Percentiles rank a stretch among this genome's conserved stretches.
These are phyloP conservation scores for Thalassiosira tumida DNA, from an alignment of 352 stramenopile species.

Conservation along the genomic window DNA sequence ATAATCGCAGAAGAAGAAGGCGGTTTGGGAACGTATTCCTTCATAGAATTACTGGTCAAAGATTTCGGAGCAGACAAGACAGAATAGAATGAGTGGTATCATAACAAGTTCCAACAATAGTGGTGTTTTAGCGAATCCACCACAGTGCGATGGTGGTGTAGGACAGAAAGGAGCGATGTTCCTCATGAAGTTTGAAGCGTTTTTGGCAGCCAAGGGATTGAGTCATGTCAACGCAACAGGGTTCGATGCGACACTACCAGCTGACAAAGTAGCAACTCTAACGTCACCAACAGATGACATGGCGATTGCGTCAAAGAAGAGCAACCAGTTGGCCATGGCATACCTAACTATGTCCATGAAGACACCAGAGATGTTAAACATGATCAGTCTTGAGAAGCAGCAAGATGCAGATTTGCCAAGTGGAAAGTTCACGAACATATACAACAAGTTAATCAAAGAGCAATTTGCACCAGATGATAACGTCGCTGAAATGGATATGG, in stretches of 20 bases:
- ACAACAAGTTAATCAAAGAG: not conserved
- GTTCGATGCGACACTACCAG: not conserved
- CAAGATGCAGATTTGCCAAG: not conserved
- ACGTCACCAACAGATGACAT: not conserved
- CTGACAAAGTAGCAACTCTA: not conserved
- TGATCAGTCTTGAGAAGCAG: not conserved
- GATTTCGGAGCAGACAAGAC: not conserved
- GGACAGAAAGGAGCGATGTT: not conserved
- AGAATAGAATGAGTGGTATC: not conserved
- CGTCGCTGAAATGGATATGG: conserved; percentile 5
- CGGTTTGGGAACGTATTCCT: not conserved
- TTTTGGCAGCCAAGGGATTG: not conserved
- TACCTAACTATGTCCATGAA: conserved; percentile 6
- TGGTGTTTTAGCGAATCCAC: not conserved
- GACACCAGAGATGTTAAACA: not conserved
- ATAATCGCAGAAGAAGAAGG: not conserved
- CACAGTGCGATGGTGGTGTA: not conserved
- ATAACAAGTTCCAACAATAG: not conserved
- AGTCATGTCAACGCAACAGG: not conserved
- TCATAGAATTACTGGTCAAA: not conserved
- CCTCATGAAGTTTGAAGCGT: not conserved
- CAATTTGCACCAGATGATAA: not conserved
- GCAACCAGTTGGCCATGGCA: not conserved
- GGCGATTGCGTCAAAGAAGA: not conserved
- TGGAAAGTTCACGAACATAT: not conserved